Evolutionary conservation across 257 asterid genomes (phyloP).

Genomic region (Agastache rugosa): DNA sequence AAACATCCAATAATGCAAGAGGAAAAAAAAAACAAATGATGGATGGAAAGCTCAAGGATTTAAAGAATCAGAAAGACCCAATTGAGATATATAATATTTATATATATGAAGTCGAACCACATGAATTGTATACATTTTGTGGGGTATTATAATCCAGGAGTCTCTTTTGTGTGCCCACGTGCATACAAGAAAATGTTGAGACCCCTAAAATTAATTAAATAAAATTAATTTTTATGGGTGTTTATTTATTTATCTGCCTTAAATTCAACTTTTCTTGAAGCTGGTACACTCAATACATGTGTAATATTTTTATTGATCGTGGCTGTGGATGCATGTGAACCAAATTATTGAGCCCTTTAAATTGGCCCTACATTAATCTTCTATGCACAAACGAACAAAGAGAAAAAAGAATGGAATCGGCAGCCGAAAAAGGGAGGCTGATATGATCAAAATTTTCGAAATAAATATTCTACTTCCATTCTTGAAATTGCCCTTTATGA

Average conservation of each 20-base stretch:
- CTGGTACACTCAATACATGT: constrained; percentile 34
- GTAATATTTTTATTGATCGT: constrained; percentile 42
- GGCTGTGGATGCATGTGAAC: constrained; percentile 58
- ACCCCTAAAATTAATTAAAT: constrained; percentile 41
- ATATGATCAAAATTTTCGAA: constrained; percentile 6
- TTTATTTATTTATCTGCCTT: constrained; percentile 20
- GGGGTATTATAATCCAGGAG: constrained; percentile 45
- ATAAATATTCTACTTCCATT: constrained; percentile 6
- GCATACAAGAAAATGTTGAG: constrained; percentile 50
- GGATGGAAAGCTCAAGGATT: constrained; percentile 43
- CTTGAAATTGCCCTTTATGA: neutral
- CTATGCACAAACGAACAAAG: constrained; percentile 39
- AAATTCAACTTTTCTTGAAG: constrained; percentile 36
- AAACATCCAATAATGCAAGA: constrained; percentile 41
- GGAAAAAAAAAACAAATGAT: constrained; percentile 33
- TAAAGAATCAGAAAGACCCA: constrained; percentile 41
- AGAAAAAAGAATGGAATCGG: constrained; percentile 25
- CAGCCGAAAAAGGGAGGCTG: constrained; percentile 31
- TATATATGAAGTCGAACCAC: constrained; percentile 33
- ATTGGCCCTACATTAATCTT: constrained; percentile 55
- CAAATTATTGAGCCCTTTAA: constrained; percentile 55
- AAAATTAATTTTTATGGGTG: constrained; percentile 35
- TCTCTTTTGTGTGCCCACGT: constrained; percentile 58
- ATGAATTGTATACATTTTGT: constrained; percentile 40
- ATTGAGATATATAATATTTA: constrained; percentile 10